These are phyloP conservation scores for Alternaria arbusti DNA, from an alignment of 2,329 filamentous ascomycete genomes.

Conservation along the genomic window DNA sequence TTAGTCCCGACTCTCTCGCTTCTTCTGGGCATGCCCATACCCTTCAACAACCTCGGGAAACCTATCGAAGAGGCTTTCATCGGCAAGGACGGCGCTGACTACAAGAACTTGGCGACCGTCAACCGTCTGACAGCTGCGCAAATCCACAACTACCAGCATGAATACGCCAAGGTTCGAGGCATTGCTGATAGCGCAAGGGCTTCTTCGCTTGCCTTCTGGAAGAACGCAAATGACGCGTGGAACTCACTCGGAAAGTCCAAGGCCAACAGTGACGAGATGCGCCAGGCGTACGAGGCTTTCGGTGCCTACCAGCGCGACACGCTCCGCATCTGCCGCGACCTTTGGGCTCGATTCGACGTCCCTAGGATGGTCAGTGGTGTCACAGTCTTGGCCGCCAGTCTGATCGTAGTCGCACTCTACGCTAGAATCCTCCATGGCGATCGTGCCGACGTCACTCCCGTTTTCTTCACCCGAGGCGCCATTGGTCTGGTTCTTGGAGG, in stretches of 20 bases:
- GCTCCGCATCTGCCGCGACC: conserved; percentile 75
- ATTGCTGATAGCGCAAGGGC: conserved; percentile 66
- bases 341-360: conserved; percentile 94
- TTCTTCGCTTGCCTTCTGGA: conserved; percentile 66
- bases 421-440: conserved; percentile 64
- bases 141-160: conserved; percentile 85
- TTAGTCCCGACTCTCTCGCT: conserved; percentile 90
- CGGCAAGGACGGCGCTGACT: conserved; percentile 71
- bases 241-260: conserved; percentile 49
- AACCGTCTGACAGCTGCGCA: conserved; percentile 81
- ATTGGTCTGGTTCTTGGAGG: conserved; percentile 57
- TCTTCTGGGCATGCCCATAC: conserved; percentile 87
- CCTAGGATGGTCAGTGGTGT: conserved; percentile 85
- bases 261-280: conserved; percentile 47
- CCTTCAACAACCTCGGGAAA: conserved; percentile 91
- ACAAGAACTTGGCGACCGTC: conserved; percentile 77
- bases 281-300: conserved; percentile 64
- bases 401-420: conserved; percentile 76
- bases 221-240: conserved; percentile 62
- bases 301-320: conserved; percentile 78
- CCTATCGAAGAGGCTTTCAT: conserved; percentile 95
- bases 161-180: conserved; percentile 77
- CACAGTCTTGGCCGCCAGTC: conserved; percentile 69
- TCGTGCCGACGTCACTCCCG: conserved; percentile 59
- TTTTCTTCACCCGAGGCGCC: conserved; percentile 59